Base-by-base conservation (phyloP, 129 eudicot species). In the Helichrysum umbraculigerum region DNA sequence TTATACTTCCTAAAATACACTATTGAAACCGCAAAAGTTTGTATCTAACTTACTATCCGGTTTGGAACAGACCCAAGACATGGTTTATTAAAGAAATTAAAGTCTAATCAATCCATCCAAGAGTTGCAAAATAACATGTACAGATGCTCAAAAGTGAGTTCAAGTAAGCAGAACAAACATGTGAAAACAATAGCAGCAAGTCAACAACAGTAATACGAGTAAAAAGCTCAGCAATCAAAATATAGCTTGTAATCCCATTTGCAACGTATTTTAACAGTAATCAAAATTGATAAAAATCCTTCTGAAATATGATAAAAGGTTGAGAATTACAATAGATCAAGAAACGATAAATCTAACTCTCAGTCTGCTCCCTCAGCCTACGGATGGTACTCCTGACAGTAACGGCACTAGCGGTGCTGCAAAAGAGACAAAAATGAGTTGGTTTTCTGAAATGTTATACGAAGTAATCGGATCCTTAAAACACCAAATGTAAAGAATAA, bases 401-500 rank as follows among this genome's bases (percentile, higher is more conserved):
- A 33, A 88, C 96, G 0, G 96, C 96, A 78, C 96, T 89, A 70
- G 96, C 96, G 56, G 96, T 89, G 83, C 95, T 89, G 83, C 76
- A 50, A 84, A 34, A 81, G 8, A 0, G 30, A 37, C 65, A 59
- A 72, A 39, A 29, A 42, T 5, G 10, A 30, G 66, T 72, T 72
- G 29, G 67, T 35, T 7, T 17, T 62, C 16, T 29, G 32, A 61
- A 19, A 54, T 66, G 25, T 21, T 44, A 39, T 29, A 15, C 12
- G 7, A 9, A 25, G 28, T 25, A 25, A 25, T 25, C 28, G 1
- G 19, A 29, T 74, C 29, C n/a, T 47, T 47, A 47, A 47, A 0
- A 19, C 9, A 21, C 33, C 0, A 4, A 34, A 35, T 1, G 17
- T n/a, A 71, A 30, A 52, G 4, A 7, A 64, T 8, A 14, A 25